phyloP scores from a whole-genome alignment of 164 flowering plant genomes.

The Vitis labrusca region DNA sequence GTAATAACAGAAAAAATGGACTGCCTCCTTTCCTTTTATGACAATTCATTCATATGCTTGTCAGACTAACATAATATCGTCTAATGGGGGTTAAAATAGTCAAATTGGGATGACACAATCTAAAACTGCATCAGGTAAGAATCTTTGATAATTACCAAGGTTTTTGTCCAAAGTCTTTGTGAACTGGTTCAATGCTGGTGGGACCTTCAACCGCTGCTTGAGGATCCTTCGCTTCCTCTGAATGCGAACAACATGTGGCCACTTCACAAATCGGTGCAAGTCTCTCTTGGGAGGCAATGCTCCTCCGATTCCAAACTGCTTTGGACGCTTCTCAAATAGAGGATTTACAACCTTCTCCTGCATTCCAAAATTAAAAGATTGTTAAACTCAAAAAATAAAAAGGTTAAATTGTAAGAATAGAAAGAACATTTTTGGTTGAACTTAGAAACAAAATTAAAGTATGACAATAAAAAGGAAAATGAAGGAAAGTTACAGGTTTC shows the following conservation, averaged over 20 bases:
- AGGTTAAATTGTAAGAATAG: not conserved
- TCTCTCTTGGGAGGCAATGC: conserved; percentile 48
- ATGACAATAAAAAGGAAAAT: not conserved
- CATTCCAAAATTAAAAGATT: not conserved
- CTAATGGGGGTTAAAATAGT: too few species aligned
- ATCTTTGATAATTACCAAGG: conserved; percentile 21
- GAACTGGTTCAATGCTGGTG: conserved; percentile 48
- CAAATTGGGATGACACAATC: too few species aligned
- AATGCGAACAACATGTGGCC: conserved; percentile 38
- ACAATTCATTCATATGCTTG: too few species aligned
- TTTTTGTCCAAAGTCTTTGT: conserved; percentile 50
- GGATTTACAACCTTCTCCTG: conserved; percentile 47
- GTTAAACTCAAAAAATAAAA: not conserved
- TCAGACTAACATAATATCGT: too few species aligned
- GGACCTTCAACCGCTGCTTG: conserved; percentile 50
- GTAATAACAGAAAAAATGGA: too few species aligned
- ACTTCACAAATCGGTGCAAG: conserved; percentile 37
- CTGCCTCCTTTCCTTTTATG: too few species aligned
- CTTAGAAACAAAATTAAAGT: not conserved
- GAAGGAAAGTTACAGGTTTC: conserved; percentile 6
- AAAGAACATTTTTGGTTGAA: too few species aligned
- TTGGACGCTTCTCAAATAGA: conserved; percentile 44
- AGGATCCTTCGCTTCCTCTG: conserved; percentile 45
- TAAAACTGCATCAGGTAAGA: too few species aligned
- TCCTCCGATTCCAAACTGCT: conserved; percentile 49